phyloP scores from a whole-genome alignment of 1,284 basidiomycete genomes.

The Melanopsichium pennsylvanicum region DNA sequence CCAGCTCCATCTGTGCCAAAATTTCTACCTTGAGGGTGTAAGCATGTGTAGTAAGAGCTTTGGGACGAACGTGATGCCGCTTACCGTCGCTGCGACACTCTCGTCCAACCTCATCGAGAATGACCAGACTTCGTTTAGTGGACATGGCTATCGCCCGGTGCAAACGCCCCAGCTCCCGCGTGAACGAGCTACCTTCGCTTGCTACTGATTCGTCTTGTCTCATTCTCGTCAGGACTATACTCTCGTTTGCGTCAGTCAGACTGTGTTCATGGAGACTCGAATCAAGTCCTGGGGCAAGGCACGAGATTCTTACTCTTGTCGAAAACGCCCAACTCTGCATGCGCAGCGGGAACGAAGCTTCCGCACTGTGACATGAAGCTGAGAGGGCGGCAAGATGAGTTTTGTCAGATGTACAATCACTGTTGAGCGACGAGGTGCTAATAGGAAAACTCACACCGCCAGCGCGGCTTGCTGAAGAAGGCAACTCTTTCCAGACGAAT shows the following conservation, averaged over 20 bases:
- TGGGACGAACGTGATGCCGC: not conserved
- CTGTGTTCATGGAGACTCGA: too few species aligned
- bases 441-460: slow-evolving; percentile 14
- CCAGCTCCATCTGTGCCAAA: slow-evolving; percentile 30
- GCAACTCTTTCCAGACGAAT: slow-evolving; percentile 48
- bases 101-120: slow-evolving; percentile 44
- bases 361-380: slow-evolving; percentile 40
- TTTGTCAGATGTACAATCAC: too few species aligned
- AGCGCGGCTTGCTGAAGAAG: slow-evolving; percentile 44
- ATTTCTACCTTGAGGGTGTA: not conserved
- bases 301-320: slow-evolving; percentile 46
- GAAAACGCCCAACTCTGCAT: slow-evolving; percentile 41
- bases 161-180: slow-evolving; percentile 36
- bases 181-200: slow-evolving; percentile 44
- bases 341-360: slow-evolving; percentile 31
- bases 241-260: not conserved
- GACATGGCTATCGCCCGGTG: slow-evolving; percentile 33
- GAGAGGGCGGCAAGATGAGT: too few species aligned
- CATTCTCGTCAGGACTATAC: slow-evolving; percentile 42
- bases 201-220: slow-evolving; percentile 43
- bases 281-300: too few species aligned
- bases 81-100: slow-evolving; percentile 45
- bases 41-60: too few species aligned
- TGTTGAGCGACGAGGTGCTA: not conserved
- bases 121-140: slow-evolving; percentile 30